Base-by-base conservation (phyloP, 1,284 basidiomycete genomes). In the Flammula alnicola region DNA sequence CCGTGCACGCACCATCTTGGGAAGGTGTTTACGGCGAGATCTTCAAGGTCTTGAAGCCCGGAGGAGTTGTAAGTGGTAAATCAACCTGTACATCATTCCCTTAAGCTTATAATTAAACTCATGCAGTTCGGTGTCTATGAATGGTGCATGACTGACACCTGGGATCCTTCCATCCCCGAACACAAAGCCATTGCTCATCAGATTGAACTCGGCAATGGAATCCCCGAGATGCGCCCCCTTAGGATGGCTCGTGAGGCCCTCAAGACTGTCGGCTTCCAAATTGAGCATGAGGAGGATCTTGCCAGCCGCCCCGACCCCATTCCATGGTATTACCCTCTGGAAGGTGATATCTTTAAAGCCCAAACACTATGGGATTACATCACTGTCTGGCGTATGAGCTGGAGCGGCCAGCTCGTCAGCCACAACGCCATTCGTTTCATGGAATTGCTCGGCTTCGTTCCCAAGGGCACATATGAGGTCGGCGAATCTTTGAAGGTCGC, bases 141-240 rank as follows among this genome's bases (percentile, higher is more conserved):
- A 69, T 99, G 96, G 96, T 91, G 88, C 73, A 98, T 99, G 95
- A 98, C 96, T 39, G 95, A 98, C 69, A 70, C 71, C 8, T 99
- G 93, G 91, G 92, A 99, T 69, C 79, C 91, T 2, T 84, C 86
- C 10, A 91, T 82, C 70, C 90, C 95, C 12, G 73, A 84, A 56
- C 96, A 99, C 82, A 95, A 95, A 76, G 82, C 84, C 50, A 86
- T 99, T 55, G 91, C 93, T 14, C 95, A 98, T 76, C 86, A 80
- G 48, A 87, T 95, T 56, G 93, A 95, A 68, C 76, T 98, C 47
- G 96, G 96, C 37, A 95, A 97, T 68, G 96, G 97, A 58, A 98
- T 99, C 64, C 93, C 96, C 16, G 93, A 98, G 76, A 98, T 99
- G 95, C 88, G 96, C 16, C 84, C 84, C 26, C 77, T 96, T 47